Base-by-base conservation (phyloP, 768 basidiomycete genomes). In the Candolleomyces aberdarensis region DNA sequence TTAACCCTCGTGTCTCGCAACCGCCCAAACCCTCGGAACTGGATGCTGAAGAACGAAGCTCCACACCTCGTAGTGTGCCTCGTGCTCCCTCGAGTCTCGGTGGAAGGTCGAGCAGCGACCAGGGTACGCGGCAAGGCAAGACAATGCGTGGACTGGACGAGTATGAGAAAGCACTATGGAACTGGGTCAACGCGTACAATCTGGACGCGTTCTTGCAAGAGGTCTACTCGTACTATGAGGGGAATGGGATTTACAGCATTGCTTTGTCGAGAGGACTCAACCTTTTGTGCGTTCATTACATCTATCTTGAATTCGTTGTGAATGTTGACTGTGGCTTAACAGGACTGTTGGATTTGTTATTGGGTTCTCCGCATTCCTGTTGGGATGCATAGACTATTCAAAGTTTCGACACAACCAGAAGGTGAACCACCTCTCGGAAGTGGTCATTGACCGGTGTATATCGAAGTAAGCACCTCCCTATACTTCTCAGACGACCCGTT, bases 331-430 rank as follows among this genome's bases (percentile, higher is more conserved):
- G 31, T 59, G 59, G 71, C 63, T 69, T 60, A 64, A 63, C 73
- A 99, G 97, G 65, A 99, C 96, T 64, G 88, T 97, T 22, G 96
- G 95, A 50, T 99, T 98, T 75, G 96, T 98, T 55, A 98, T 98
- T 67, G 85, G 83, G n/a, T 99, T 99, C 75, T 96, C 97, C 13
- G 96, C 96, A 9, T 99, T 99, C 72, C 79, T 99, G 13, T 74
- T 96, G 6, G 92, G 95, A 14, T 99, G 97, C 73, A 83, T 99
- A 63, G 95, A 99, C 72, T 98, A 97, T 72, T 86, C 89, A 40
- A 83, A 82, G 43, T 83, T 98, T 61, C 83, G 83, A 59, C 84
- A 82, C 36, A 36, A 36, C 19, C 87, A 89, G 60, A 81, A 84
- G 29, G 79, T 84, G 46, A 86, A 83, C 22, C 83, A 80, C 63